Percentiles rank a stretch among this genome's conserved stretches.
phyloP scores from a whole-genome alignment of 805 yeast genomes.

The Hanseniaspora taiwanica region DNA sequence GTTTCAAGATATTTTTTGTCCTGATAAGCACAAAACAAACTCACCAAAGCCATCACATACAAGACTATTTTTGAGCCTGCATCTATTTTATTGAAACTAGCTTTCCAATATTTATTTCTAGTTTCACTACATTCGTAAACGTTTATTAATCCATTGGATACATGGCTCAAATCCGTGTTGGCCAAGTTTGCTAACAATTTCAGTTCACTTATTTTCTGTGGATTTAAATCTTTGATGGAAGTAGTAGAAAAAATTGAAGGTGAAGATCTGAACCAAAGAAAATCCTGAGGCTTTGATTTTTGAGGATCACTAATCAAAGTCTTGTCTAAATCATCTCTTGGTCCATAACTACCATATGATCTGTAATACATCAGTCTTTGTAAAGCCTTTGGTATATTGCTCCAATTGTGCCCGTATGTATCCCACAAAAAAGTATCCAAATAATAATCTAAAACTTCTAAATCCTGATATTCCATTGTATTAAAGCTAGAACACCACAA shows the following conservation, averaged over 20 bases:
- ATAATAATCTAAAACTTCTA: background rate
- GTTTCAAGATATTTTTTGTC: background rate
- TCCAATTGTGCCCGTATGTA: constrained; percentile 41
- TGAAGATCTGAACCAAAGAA: constrained; percentile 38
- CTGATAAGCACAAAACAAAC: background rate
- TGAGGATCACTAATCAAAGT: constrained; percentile 29
- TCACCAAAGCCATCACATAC: constrained; percentile 15
- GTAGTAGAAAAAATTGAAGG: constrained; percentile 13
- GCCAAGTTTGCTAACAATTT: constrained; percentile 8
- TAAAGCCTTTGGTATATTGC: constrained; percentile 30
- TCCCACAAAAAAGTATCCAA: constrained; percentile 7
- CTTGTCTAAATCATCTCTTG: constrained; percentile 37
- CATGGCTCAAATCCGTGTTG: constrained; percentile 10
- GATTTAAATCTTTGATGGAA: constrained; percentile 18
- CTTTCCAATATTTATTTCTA: constrained; percentile 29
- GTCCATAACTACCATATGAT: constrained; percentile 62
- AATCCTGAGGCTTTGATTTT: constrained; percentile 41
- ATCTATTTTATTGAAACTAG: constrained; percentile 37
- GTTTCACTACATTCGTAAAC: constrained; percentile 4
- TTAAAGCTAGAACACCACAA: background rate
- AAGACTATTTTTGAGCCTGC: constrained; percentile 42
- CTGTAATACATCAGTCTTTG: constrained; percentile 48
- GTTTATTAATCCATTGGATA: constrained; percentile 21
- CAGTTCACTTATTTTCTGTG: constrained; percentile 11
- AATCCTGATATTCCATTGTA: background rate